Evolutionary conservation across 768 basidiomycete genomes (phyloP).

Genomic region (Cubamyces sp.): DNA sequence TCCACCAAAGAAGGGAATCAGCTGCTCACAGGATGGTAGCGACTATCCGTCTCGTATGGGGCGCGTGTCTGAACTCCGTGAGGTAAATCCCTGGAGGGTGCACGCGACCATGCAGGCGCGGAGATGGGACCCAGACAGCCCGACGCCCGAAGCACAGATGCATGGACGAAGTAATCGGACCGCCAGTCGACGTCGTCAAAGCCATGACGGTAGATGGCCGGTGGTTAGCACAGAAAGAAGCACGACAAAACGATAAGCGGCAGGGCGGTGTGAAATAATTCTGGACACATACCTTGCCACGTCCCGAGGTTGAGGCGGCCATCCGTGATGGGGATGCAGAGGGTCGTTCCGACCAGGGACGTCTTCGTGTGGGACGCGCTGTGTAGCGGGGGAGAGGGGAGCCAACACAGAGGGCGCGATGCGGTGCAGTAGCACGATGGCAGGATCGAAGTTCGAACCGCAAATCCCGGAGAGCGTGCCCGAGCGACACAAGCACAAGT

Average conservation of each 20-base stretch:
- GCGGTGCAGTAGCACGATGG: background rate
- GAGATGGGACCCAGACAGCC: background rate
- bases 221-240: background rate
- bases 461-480: background rate
- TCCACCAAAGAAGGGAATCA: background rate
- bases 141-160: background rate
- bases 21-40: conserved; percentile 75
- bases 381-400: background rate
- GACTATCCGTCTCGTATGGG: conserved; percentile 72
- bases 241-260: background rate
- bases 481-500: background rate
- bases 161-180: background rate
- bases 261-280: background rate
- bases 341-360: conserved; percentile 78
- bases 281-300: conserved; percentile 76
- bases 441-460: background rate
- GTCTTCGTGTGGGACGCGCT: conserved; percentile 93
- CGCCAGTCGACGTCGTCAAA: background rate
- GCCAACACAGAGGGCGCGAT: too few species aligned
- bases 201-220: background rate
- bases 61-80: conserved; percentile 75
- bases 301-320: conserved; percentile 82
- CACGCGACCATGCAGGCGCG: background rate
- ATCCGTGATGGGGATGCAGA: conserved; percentile 84
- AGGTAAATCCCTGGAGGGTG: conserved; percentile 76